phyloP scores from a whole-genome alignment of 768 basidiomycete genomes.

The Collybiopsis confluens region DNA sequence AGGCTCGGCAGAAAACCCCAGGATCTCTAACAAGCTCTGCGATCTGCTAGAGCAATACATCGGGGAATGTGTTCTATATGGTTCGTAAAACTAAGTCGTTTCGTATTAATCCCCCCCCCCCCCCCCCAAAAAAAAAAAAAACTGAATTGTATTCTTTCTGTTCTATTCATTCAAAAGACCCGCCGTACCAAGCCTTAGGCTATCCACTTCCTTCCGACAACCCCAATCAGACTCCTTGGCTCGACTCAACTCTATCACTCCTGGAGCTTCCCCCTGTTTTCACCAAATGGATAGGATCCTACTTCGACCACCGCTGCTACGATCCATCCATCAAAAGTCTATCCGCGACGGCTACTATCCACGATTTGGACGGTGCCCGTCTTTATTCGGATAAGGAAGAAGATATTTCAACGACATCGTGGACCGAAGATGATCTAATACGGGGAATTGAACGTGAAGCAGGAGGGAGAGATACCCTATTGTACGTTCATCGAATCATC shows the following conservation, averaged over 20 bases:
- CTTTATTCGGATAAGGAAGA: not conserved
- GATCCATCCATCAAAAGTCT: not conserved
- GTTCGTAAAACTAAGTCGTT: constrained; percentile 1
- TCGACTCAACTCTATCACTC: constrained; percentile 5
- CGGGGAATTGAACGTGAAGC: constrained; percentile 3
- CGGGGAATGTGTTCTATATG: constrained; percentile 13
- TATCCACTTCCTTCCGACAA: constrained; percentile 8
- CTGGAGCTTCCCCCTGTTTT: constrained; percentile 9
- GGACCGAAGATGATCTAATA: constrained; percentile 8
- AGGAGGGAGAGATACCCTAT: constrained; percentile 1
- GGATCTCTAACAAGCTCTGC: constrained; percentile 2
- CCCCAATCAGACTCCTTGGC: constrained; percentile 8
- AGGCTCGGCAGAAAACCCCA: constrained; percentile 2
- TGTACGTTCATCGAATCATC: not conserved
- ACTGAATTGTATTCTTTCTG: not conserved
- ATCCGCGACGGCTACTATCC: not conserved
- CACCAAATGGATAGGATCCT: constrained; percentile 9
- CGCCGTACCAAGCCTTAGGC: constrained; percentile 11
- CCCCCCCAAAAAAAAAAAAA: no score
- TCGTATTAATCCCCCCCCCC: no score
- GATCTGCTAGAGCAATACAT: constrained; percentile 9
- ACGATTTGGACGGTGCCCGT: not conserved
- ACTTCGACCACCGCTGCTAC: constrained; percentile 11
- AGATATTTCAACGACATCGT: constrained; percentile 5
- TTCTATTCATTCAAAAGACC: constrained; percentile 5